Evolutionary conservation across 805 yeast genomes (phyloP), one percentile per base, ranked within the genome.

Genomic region (Zygosaccharomyces siamensis): DNA sequence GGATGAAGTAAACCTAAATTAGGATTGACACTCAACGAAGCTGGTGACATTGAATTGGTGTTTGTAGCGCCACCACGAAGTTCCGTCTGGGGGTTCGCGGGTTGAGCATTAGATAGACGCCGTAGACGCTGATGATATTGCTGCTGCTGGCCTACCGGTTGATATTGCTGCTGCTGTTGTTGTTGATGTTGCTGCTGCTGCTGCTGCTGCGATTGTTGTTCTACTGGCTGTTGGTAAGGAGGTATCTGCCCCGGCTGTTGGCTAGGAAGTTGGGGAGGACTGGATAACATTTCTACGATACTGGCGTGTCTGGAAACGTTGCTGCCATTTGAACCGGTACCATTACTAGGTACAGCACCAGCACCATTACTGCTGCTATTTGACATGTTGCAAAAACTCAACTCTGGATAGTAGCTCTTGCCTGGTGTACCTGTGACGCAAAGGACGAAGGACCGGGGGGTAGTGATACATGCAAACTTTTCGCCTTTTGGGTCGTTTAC

Each of bases 281-380:
- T 80, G 12, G 86, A 80, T 31, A 85, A 69, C 70, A 85, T 69
- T 62, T 85, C 92, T 37, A 83, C 92, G 43, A 85, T 84, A 6
- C 89, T 83, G 0, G 87, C 77, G 54, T 83, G 81, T 54, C 82
- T 70, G 12, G 72, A 62, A n/a, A 50, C 41, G 14, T 54, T 43
- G 30, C 45, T 30, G 20, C 44, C 42, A 14, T 45, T 46, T 31
- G 51, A 43, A n/a, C 46, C 43, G 30, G 44, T 39, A 28, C 39
- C 24, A 23, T 23, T 23, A 23, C 24, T 23, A 23, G 24, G 24
- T 4, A 23, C 39, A 21, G 42, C 46, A 33, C 40, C 45, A 32
- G 16, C 35, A 11, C 39, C 30, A 38, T 26, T 45, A 28, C 38
- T n/a, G 24, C 32, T 32, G 26, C 35, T 40, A 24, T 37, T 49